Conservation (phyloP, 805 yeast genomes). For the Candida krabiensis region DNA sequence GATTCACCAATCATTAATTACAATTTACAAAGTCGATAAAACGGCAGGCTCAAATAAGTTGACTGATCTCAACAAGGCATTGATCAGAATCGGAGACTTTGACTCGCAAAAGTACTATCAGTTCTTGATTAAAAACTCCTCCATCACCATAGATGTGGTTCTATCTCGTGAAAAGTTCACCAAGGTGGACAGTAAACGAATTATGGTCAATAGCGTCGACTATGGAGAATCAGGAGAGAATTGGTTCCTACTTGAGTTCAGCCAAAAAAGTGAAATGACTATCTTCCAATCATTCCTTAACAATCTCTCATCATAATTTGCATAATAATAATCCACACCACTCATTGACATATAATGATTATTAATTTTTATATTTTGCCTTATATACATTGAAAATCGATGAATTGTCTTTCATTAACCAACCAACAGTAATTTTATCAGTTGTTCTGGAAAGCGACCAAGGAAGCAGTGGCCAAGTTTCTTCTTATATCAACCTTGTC, state of each 20-base stretch:
- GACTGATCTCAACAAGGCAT: constrained; percentile 9
- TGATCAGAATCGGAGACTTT: constrained; percentile 16
- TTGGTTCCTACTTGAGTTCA: constrained; percentile 17
- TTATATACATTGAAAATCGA: too few species aligned
- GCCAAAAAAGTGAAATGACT: constrained; percentile 7
- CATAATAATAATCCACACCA: background rate
- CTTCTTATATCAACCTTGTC: constrained; percentile 87
- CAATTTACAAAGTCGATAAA: constrained; percentile 7
- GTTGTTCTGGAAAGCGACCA: constrained; percentile 40
- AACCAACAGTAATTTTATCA: constrained; percentile 1
- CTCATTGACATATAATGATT: background rate
- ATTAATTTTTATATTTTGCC: too few species aligned
- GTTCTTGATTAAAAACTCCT: constrained; percentile 12
- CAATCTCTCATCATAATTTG: background rate
- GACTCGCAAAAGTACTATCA: constrained; percentile 10
- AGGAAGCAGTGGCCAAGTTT: constrained; percentile 75
- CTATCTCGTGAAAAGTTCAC: constrained; percentile 11
- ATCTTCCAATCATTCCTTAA: constrained; percentile 7
- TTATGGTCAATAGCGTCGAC: constrained; percentile 18
- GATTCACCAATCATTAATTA: constrained; percentile 11
- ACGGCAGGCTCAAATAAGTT: background rate
- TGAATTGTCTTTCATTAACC: too few species aligned
- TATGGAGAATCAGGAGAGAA: constrained; percentile 10
- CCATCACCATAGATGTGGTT: constrained; percentile 13
- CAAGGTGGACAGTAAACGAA: constrained; percentile 3